A percentile compares a stretch with the other conserved stretches of the same genome.
Evolutionary conservation across 1,284 basidiomycete species (phyloP).

Genomic region (Tilletiopsis washingtonensis): DNA sequence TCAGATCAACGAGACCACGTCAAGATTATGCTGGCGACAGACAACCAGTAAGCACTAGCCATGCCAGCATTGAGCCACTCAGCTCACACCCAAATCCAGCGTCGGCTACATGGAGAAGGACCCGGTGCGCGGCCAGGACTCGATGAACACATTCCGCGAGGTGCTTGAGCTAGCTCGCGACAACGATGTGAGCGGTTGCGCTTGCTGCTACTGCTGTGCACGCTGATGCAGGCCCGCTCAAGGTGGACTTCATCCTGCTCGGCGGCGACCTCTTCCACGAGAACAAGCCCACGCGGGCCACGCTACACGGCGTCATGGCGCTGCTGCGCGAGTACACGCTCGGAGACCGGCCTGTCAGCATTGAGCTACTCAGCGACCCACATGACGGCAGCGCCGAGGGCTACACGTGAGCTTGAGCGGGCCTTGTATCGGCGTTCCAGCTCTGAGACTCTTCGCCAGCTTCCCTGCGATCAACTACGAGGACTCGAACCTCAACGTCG

Average conservation of each 20-base stretch:
- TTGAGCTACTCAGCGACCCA: constrained; percentile 87
- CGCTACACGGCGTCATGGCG: constrained; percentile 64
- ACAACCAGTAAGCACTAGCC: constrained; percentile 24
- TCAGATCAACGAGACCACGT: constrained; percentile 16
- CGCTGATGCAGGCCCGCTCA: not conserved
- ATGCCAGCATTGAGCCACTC: not conserved
- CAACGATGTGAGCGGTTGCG: constrained; percentile 57
- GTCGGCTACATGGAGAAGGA: constrained; percentile 93
- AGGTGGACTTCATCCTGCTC: constrained; percentile 58
- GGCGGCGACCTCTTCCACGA: constrained; percentile 97
- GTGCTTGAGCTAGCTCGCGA: constrained; percentile 83
- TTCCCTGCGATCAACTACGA: constrained; percentile 97
- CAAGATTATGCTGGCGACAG: constrained; percentile 42
- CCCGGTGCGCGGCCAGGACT: constrained; percentile 86
- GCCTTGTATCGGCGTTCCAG: not conserved
- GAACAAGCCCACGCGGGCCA: constrained; percentile 84
- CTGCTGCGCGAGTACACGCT: constrained; percentile 83
- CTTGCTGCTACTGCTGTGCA: not conserved
- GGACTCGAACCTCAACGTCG: constrained; percentile 88
- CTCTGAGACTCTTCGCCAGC: constrained; percentile 50
- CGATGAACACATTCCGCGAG: constrained; percentile 89
- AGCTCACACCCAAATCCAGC: constrained; percentile 54
- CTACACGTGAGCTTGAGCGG: constrained; percentile 60
- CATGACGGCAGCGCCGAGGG: constrained; percentile 66
- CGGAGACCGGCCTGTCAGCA: constrained; percentile 73